Evolutionary conservation across 139 green algal species (phyloP).

Genomic region (Spirogloea muscicola): DNA sequence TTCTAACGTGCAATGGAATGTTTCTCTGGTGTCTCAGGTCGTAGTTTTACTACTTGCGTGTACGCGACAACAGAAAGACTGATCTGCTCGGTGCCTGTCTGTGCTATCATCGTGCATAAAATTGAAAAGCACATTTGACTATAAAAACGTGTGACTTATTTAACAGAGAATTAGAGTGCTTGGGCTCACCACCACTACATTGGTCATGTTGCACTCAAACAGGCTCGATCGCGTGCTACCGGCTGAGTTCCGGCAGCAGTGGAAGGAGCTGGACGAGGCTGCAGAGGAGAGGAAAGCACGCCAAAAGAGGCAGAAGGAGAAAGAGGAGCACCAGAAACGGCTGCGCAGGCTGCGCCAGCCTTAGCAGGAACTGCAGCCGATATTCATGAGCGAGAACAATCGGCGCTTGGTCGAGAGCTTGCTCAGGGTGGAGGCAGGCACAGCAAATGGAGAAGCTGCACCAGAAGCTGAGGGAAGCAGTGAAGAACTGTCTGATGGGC

Average conservation of each 20-base stretch:
- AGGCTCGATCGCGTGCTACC: conserved; percentile 43
- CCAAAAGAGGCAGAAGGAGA: conserved; percentile 11
- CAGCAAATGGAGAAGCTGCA: too few species aligned
- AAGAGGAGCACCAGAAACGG: conserved; percentile 16
- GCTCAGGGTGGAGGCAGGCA: background rate
- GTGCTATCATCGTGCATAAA: too few species aligned
- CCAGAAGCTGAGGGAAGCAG: too few species aligned
- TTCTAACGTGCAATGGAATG: background rate
- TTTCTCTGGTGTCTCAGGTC: background rate
- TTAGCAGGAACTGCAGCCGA: conserved; percentile 18
- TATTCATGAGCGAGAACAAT: conserved; percentile 44
- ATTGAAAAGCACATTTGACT: too few species aligned
- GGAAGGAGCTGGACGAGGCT: conserved; percentile 25
- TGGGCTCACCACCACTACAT: too few species aligned
- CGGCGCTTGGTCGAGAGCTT: conserved; percentile 26
- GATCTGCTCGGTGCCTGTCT: too few species aligned
- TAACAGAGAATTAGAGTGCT: too few species aligned
- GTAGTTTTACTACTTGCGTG: background rate
- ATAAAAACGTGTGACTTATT: too few species aligned
- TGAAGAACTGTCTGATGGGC: too few species aligned
- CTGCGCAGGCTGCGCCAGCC: background rate
- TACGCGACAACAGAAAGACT: background rate
- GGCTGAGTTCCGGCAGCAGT: conserved; percentile 34
- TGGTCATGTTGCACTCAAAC: background rate
- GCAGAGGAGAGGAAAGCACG: conserved; percentile 8